These are phyloP conservation scores for Ophioceras dolichostomum DNA, from an alignment of 2,329 filamentous ascomycete species.

Conservation along the genomic window DNA sequence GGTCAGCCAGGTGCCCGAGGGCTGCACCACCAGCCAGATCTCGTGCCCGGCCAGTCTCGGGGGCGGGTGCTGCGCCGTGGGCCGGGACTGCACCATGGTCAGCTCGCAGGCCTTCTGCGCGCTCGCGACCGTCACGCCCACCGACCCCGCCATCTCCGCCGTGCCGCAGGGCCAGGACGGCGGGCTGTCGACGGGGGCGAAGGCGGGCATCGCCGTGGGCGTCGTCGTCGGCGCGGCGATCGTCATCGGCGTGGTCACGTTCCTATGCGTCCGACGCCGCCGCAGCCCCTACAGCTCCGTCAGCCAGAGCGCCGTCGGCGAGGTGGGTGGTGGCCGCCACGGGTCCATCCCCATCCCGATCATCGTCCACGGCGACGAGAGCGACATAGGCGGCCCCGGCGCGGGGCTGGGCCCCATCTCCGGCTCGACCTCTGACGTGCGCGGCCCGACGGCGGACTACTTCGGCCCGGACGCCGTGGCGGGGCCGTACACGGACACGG, in stretches of 20 bases:
- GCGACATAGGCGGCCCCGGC: constrained; percentile 8
- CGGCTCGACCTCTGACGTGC: constrained; percentile 14
- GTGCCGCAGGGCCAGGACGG: constrained; percentile 2
- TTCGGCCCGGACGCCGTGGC: constrained; percentile 28
- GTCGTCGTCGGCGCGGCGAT: constrained; percentile 29
- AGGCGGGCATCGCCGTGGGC: constrained; percentile 44
- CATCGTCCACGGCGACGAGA: constrained; percentile 4
- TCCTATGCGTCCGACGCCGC: constrained; percentile 31
- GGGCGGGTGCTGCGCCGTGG: constrained; percentile 35
- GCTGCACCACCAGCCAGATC: constrained; percentile 32
- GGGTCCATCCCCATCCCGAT: constrained; percentile 5
- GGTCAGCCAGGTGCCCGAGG: constrained; percentile 22
- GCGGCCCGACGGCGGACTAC: constrained; percentile 26
- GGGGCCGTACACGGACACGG: constrained; percentile 33
- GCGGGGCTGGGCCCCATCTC: constrained; percentile 14
- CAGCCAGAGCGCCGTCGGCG: constrained; percentile 1
- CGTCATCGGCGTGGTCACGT: constrained; percentile 29
- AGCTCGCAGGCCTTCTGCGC: constrained; percentile 22
- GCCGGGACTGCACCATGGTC: constrained; percentile 27
- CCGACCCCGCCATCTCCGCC: constrained; percentile 14
- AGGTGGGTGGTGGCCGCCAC: no score
- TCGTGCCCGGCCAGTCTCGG: constrained; percentile 26
- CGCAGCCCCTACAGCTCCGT: constrained; percentile 14
- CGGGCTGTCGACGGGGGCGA: constrained; percentile 33
- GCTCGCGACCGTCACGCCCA: constrained; percentile 6